Base-by-base conservation (phyloP, 805 yeast species). In the Zygotorulaspora sp. region DNA sequence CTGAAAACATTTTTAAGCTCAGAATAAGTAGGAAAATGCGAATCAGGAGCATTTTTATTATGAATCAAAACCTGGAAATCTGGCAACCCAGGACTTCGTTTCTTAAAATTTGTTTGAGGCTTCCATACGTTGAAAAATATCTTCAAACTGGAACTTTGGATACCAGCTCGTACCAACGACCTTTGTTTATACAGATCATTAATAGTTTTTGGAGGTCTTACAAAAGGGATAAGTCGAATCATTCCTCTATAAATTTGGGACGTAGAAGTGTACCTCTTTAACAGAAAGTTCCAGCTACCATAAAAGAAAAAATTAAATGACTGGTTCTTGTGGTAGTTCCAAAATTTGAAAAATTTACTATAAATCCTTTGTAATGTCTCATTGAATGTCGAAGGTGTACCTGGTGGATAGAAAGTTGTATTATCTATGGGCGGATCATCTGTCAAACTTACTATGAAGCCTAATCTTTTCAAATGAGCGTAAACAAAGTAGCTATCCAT, bases 101-200 rank as follows among this genome's bases (percentile, higher is more conserved):
- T 87, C 41, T 78, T 79, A 64, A 83, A 89, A 2, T 66, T 61
- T 0, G 83, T 71, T 2, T 71, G 66, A 2, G 97, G 97, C 56
- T 84, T 87, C 96, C 96, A 89, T 2, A 85, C 83, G 50, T 82
- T 70, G 50, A 68, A 88, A 0, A 74, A 65, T 2, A 82, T 62
- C 4, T 54, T 39, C 25, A 57, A 61, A 2, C 36, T 38, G 9
- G 39, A 36, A 0, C 47, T 45, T 33, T 16, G 15, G 3, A 9
- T 23, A 4, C 9, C 8, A 19, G 15, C 18, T 21, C 11, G 26
- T 16, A 13, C 4, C 5, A 14, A 6, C 1, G 14, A 6, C 17
- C 33, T 29, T 12, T 29, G 23, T 7, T 17, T 18, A 6, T 24
- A 25, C 17, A 43, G 25, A 8, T 36, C 43, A 4, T 36, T 30